Percentiles rank a stretch among this genome's conserved stretches.
These are phyloP conservation scores for Podospora pseudopauciseta DNA, from an alignment of 495 filamentous ascomycete genomes.

Conservation along the genomic window DNA sequence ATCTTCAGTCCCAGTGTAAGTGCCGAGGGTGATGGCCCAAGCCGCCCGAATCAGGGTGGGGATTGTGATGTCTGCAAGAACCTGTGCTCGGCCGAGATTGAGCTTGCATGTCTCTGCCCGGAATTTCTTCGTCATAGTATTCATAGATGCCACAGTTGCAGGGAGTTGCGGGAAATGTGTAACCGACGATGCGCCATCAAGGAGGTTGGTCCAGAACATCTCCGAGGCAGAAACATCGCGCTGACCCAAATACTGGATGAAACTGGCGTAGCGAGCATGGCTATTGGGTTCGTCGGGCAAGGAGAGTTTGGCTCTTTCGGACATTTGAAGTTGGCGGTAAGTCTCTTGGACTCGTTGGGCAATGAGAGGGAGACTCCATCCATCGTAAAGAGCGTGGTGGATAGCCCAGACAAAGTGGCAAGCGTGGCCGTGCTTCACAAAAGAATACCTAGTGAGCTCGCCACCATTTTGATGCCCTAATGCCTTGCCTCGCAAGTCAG, in stretches of 20 bases:
- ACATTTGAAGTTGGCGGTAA: constrained; percentile 18
- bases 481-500: constrained; percentile 15
- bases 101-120: constrained; percentile 13
- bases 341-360: constrained; percentile 40
- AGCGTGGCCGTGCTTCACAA: constrained; percentile 16
- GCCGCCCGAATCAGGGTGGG: constrained; percentile 41
- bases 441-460: constrained; percentile 24
- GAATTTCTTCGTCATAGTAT: constrained; percentile 12
- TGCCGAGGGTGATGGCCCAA: constrained; percentile 41
- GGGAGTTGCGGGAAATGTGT: constrained; percentile 25
- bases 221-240: constrained; percentile 21
- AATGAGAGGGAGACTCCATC: constrained; percentile 54
- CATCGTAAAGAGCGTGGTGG: constrained; percentile 65
- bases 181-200: constrained; percentile 14
- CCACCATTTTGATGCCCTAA: constrained; percentile 23
- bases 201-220: constrained; percentile 27
- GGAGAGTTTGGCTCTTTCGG: not conserved
- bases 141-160: not conserved
- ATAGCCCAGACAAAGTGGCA: constrained; percentile 53
- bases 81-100: constrained; percentile 11
- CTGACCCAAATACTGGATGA: constrained; percentile 30
- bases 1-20: constrained; percentile 38
- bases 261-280: constrained; percentile 29
- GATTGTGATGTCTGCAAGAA: constrained; percentile 20
- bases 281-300: not conserved